Conservation (phyloP, 176 grass and related monocot genomes). For the Rhipidocladum racemiflorum region DNA sequence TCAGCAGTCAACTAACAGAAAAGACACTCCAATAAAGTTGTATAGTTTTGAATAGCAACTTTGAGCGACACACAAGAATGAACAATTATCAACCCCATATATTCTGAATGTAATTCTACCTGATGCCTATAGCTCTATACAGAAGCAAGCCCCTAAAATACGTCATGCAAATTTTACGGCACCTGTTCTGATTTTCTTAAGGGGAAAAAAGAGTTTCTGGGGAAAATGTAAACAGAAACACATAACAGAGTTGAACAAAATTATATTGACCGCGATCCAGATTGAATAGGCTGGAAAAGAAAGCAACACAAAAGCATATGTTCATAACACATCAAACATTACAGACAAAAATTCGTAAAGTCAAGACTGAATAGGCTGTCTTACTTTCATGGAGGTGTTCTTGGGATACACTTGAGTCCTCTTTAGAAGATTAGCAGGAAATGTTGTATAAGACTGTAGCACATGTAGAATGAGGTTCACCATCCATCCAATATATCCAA, state of each 20-base stretch:
- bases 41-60: slow-evolving; percentile 14
- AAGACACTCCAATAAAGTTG: not conserved
- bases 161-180: not conserved
- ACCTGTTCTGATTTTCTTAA: not conserved
- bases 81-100: not conserved
- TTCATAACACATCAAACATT: not conserved
- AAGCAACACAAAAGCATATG: not conserved
- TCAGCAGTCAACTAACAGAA: slow-evolving; percentile 9
- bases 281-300: slow-evolving; percentile 21
- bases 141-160: not conserved
- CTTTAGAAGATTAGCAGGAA: slow-evolving; percentile 50
- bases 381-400: slow-evolving; percentile 62
- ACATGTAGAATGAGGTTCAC: slow-evolving; percentile 79
- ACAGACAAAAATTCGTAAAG: slow-evolving; percentile 28
- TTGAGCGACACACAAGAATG: not conserved
- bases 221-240: not conserved
- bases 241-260: not conserved
- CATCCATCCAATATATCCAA: slow-evolving; percentile 99
- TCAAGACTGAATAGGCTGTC: slow-evolving; percentile 3
- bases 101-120: slow-evolving; percentile 9
- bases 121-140: not conserved
- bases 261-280: not conserved
- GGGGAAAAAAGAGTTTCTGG: not conserved
- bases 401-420: slow-evolving; percentile 45
- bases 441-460: slow-evolving; percentile 77